phyloP scores from a whole-genome alignment of 106 monocot genomes.

The Dendrobium huoshanense region DNA sequence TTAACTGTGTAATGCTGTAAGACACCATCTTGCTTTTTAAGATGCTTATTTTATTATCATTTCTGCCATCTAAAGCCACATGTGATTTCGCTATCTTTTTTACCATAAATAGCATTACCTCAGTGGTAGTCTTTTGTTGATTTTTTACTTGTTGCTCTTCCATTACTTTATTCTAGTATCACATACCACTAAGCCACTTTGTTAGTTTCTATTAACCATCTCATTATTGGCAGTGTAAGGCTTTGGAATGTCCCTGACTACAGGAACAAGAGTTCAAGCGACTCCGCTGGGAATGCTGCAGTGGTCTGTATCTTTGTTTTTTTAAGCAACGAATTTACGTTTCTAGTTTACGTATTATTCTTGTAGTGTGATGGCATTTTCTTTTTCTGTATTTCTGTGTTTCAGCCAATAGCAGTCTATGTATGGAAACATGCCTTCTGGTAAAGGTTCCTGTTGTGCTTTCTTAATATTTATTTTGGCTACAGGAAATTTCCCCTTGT shows the following conservation, averaged over 20 bases:
- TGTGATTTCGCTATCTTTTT: not conserved
- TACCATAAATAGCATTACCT: not conserved
- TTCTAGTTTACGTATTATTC: not conserved
- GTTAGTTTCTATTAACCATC: not conserved
- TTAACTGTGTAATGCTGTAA: not conserved
- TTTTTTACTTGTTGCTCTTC: not conserved
- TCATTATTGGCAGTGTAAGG: constrained; percentile 51
- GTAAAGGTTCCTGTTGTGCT: constrained; percentile 24
- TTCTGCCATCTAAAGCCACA: not conserved
- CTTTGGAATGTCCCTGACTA: constrained; percentile 69
- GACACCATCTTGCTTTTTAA: not conserved
- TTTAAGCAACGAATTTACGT: not conserved
- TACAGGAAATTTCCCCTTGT: not conserved
- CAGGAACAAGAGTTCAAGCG: constrained; percentile 25
- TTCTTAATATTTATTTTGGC: constrained; percentile 3
- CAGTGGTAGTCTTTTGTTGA: not conserved
- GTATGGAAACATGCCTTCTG: constrained; percentile 91
- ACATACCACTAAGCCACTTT: not conserved
- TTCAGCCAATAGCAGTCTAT: constrained; percentile 67
- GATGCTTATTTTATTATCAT: not conserved
- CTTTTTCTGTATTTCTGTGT: constrained; percentile 16
- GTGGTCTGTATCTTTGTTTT: constrained; percentile 32
- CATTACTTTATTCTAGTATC: not conserved
- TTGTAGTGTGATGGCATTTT: not conserved
- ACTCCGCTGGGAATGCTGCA: constrained; percentile 18